phyloP scores from a whole-genome alignment of 345 rosid genomes.

The Acer saccharum region DNA sequence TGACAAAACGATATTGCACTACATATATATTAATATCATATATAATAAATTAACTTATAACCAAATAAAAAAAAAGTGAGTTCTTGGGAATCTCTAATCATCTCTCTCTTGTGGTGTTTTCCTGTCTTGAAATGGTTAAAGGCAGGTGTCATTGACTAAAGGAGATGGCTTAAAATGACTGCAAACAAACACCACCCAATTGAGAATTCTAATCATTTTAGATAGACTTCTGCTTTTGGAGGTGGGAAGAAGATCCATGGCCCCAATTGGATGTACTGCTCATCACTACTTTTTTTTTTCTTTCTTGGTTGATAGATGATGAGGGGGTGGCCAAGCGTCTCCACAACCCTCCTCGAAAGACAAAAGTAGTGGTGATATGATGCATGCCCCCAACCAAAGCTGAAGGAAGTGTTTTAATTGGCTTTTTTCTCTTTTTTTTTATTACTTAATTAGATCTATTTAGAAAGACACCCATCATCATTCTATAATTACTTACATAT shows the following conservation, averaged over 20 bases:
- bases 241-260: constrained; percentile 13
- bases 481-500: neutral
- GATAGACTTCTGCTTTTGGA: constrained; percentile 19
- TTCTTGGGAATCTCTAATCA: constrained; percentile 29
- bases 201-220: constrained; percentile 35
- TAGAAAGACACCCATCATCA: constrained; percentile 22
- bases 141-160: constrained; percentile 32
- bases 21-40: neutral
- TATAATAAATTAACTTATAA: constrained; percentile 14
- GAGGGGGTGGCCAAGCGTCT: constrained; percentile 26
- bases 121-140: constrained; percentile 9
- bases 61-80: neutral
- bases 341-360: constrained; percentile 37
- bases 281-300: constrained; percentile 2
- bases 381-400: constrained; percentile 29
- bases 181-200: constrained; percentile 27
- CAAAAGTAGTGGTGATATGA: constrained; percentile 16
- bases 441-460: constrained; percentile 15
- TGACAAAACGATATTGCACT: constrained; percentile 20
- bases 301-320: constrained; percentile 6
- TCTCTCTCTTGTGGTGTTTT: neutral
- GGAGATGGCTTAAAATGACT: constrained; percentile 32
- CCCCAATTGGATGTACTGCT: neutral
- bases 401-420: constrained; percentile 21
- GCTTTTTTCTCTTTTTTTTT: constrained; percentile 18